Evolutionary conservation across 495 filamentous ascomycete genomes (phyloP), one percentile per base, ranked within the genome.

Genomic region (Diplogelasinospora grovesii): DNA sequence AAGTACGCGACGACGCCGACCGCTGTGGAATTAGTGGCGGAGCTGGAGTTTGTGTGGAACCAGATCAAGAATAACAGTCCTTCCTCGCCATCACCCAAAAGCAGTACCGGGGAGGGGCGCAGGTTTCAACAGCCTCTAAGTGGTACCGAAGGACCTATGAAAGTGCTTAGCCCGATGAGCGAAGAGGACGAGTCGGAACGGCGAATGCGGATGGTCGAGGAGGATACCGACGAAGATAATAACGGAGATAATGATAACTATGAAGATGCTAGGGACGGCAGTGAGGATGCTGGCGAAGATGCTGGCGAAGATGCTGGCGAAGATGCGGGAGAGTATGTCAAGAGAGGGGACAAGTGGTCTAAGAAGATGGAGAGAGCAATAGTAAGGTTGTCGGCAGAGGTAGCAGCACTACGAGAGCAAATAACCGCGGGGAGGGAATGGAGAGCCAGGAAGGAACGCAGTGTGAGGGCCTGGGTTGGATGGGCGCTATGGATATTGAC

Each of bases 11-110:
- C 79, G 43, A 89, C 87, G 9, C 74, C 84, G 33, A 88, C 95
- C 61, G 87, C 85, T 2, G 73, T 87, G 28, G 86, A 89, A 59
- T 71, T 98, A 6, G 86, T 97, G 24, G 68, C 79, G n/a, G 93
- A 98, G 60, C 75, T 98, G 13, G 92, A 96, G 64, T 98, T 96
- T 54, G 89, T 98, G 31, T 98, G 92, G 92, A 87, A 95, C 48
- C 93, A 97, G 57, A 85, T 97, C 41, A 92, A 90, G 63, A 83
- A 76, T 39, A 95, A 94, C 52, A 74, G 74, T 18, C 66, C 77
- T 0, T 81, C 81, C 9, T 78, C 77, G 2, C 40, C 43, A 14
- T 25, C 30, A 16, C 14, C 26, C 31, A 13, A 22, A 2, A 39
- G 38, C 8, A 25, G 51, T 28, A 8, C 35, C 42, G 22, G 39